Evolutionary conservation across 169 alveolate species (phyloP).

Genomic region (Theileria parva): DNA sequence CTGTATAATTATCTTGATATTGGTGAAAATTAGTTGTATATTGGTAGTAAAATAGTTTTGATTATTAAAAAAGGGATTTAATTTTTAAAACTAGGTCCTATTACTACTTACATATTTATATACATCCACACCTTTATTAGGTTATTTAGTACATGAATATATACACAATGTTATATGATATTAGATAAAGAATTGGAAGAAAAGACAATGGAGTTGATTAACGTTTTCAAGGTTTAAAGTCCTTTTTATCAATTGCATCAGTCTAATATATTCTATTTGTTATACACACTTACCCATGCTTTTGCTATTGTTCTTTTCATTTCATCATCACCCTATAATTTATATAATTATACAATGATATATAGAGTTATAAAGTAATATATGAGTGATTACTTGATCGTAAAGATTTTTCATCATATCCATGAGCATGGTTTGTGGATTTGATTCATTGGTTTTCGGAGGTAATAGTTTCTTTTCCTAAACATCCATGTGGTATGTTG

Average conservation of each 20-base stretch:
- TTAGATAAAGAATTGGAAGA: constrained; percentile 15
- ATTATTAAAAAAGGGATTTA: too few species aligned
- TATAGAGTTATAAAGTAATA: background rate
- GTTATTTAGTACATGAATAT: too few species aligned
- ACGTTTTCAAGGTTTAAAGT: constrained; percentile 2
- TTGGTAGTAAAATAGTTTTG: too few species aligned
- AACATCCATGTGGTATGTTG: background rate
- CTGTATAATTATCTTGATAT: too few species aligned
- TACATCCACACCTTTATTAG: too few species aligned
- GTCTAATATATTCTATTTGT: constrained; percentile 11
- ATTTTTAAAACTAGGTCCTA: too few species aligned
- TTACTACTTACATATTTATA: too few species aligned
- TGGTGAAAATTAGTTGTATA: too few species aligned
- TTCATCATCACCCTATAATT: constrained; percentile 85
- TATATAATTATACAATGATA: background rate
- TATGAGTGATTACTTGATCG: constrained; percentile 35
- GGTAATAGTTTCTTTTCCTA: constrained; percentile 32
- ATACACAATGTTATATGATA: background rate
- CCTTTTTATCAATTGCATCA: constrained; percentile 35
- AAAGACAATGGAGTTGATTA: constrained; percentile 5
- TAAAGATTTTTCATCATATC: constrained; percentile 72
- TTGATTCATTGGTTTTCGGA: constrained; percentile 40
- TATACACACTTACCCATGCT: constrained; percentile 87
- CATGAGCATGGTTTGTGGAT: constrained; percentile 72
- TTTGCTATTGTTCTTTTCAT: constrained; percentile 93